Base-by-base conservation (phyloP, 2,329 filamentous ascomycete species). In the Stromatinia cepivora region DNA sequence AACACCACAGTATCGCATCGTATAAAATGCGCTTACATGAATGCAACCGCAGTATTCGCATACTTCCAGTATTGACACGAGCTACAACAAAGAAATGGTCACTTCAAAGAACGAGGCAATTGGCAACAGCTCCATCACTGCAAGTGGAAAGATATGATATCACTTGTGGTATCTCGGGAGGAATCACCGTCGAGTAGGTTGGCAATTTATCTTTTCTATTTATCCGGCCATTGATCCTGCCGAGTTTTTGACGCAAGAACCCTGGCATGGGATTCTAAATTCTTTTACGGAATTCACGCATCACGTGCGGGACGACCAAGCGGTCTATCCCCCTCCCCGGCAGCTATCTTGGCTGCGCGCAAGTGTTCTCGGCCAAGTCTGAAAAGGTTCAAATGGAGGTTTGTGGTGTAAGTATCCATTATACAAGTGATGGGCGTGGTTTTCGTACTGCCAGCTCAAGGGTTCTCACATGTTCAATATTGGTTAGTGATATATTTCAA, bases 171-270 rank as follows among this genome's bases (percentile, higher is more conserved):
- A 74, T 73, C 48, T 72, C 75, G 28, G 75, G 76, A 13, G 64
- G 66, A 25, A 72, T 77, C 54, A 74, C 71, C 50, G 68, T 77
- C 11, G 75, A 77, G 76, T 77, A 71, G 63, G 76, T 74, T 45
- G 36, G 0, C 17, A 52, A 45, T 34, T n/a, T 45, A 50, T 34
- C 7, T 59, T 69, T 66, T 46, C 15, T 42, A 56, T 56, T 54
- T 52, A 63, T 62, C 54, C 42, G n/a, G 9, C 6, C 17, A 52
- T 45, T 28, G 45, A 39, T 62, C 36, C 22, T 31, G 46, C 45
- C 42, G 5, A 13, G 42, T 17, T 28, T 42, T 25, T 28, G n/a
- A 11, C 36, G 45, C 34, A 34, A 17, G 13, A 17, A 61, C 20
- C 42, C 42, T 28, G 17, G 50, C 15, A 50, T 34, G 25, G 3